Evolutionary conservation across 2,329 filamentous ascomycete species (phyloP).

Genomic region (Cladophialophora immunda): DNA sequence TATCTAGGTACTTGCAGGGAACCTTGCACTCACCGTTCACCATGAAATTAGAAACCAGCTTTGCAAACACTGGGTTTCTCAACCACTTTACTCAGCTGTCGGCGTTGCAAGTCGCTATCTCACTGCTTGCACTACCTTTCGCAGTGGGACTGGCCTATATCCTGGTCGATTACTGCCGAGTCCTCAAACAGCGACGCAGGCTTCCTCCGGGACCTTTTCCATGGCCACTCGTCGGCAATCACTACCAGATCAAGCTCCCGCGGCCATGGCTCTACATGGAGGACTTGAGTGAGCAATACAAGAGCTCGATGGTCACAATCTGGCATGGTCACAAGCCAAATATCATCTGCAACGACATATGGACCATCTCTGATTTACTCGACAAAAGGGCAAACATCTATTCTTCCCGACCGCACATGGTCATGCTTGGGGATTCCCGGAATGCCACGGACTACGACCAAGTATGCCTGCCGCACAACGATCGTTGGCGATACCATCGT

Average conservation of each 20-base stretch:
- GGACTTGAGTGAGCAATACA: slow-evolving; percentile 59
- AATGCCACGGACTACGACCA: slow-evolving; percentile 51
- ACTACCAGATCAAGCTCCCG: slow-evolving; percentile 60
- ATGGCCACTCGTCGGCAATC: slow-evolving; percentile 64
- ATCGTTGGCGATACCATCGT: slow-evolving; percentile 52
- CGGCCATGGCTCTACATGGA: slow-evolving; percentile 69
- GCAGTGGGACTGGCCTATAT: slow-evolving; percentile 21
- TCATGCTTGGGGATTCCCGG: slow-evolving; percentile 43
- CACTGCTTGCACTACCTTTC: background rate
- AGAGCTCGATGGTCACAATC: slow-evolving; percentile 62
- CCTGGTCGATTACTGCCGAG: slow-evolving; percentile 40
- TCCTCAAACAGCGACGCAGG: slow-evolving; percentile 40
- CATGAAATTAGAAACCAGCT: background rate
- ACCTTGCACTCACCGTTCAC: background rate
- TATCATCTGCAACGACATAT: slow-evolving; percentile 48
- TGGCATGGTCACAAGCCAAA: slow-evolving; percentile 58
- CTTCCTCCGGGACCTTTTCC: slow-evolving; percentile 64
- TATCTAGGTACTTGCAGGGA: background rate
- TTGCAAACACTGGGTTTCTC: background rate
- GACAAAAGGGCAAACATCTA: slow-evolving; percentile 48
- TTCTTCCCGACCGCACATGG: slow-evolving; percentile 44
- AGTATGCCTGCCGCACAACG: slow-evolving; percentile 53
- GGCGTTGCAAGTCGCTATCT: background rate
- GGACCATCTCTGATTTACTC: slow-evolving; percentile 44
- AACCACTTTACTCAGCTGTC: background rate